Evolutionary conservation across 2,329 filamentous ascomycete genomes (phyloP), one percentile per base, ranked within the genome.

Genomic region (Aureobasidium sp.): DNA sequence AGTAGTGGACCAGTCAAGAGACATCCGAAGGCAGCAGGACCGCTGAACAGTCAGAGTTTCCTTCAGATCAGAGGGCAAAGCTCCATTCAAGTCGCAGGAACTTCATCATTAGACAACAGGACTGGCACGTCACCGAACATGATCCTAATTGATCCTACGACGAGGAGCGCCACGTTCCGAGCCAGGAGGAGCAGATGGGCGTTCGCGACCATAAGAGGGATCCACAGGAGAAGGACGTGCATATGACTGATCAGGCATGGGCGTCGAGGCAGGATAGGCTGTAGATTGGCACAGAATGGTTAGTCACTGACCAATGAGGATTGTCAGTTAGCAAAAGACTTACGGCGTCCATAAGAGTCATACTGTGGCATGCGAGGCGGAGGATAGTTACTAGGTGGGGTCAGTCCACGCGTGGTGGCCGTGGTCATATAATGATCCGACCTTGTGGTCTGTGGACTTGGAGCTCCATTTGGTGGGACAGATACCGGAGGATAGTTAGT

Each of bases 261-360:
- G 37, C 15, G 52, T 34, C 29, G 44, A 45, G 2, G 61, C 25
- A 25, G 41, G 36, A 20, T 48, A 62, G n/a, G 61, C 61, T 62
- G 27, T 31, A 27, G 14, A 3, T 27, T 25, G 34, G 15, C 45
- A 29, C 25, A 48, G 3, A 3, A 29, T 5, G 8, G 15, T 48
- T 31, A 48, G 45, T 25, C 17, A n/a, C 29, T 17, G 15, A 8
- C 17, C 25, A 29, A 29, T 12, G n/a, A 56, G 14, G 15, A 14
- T 22, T 20, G 51, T 51, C 7, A 48, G 2, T 9, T 29, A 14
- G 17, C 3, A 14, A n/a, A 31, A 12, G 2, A 64, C 65, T 66
- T 60, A 66, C 65, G 59, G 27, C 64, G 60, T 41, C 62, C 64
- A 34, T 65, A 65, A 12, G 53, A 60, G 39, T 66, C 65, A 42